Conservation (phyloP, 352 stramenopile genomes). For the Pythium oligandrum region DNA sequence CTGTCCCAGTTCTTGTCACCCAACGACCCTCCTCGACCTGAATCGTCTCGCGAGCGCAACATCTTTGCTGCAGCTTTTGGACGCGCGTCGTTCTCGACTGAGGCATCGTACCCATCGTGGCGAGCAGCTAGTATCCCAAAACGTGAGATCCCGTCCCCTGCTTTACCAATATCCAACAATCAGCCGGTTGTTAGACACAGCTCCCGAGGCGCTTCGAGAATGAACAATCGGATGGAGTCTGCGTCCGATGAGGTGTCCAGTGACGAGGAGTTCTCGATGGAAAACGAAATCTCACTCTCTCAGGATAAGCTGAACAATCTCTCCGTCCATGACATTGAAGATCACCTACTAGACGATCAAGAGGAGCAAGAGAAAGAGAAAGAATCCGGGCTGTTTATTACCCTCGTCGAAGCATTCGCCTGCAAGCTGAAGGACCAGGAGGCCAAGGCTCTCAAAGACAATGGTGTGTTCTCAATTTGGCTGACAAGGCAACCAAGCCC, state of each 20-base stretch:
- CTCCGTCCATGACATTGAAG: slow-evolving; percentile 51
- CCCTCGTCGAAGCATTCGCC: slow-evolving; percentile 34
- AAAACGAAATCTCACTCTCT: slow-evolving; percentile 58
- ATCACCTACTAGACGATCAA: slow-evolving; percentile 16
- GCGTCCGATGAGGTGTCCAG: slow-evolving; percentile 29
- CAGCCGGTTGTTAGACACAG: no score
- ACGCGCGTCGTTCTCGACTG: no score
- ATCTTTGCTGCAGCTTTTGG: no score
- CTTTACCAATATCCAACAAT: no score
- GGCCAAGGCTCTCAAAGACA: slow-evolving; percentile 36
- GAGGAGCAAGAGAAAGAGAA: slow-evolving; percentile 11
- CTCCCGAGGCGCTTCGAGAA: no score
- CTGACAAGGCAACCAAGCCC: slow-evolving; percentile 21
- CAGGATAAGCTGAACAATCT: slow-evolving; percentile 65
- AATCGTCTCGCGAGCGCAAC: not conserved
- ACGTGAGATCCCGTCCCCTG: no score
- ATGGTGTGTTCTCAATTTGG: slow-evolving; percentile 40
- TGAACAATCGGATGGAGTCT: not conserved
- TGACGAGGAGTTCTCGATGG: slow-evolving; percentile 55
- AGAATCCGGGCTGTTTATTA: slow-evolving; percentile 21
- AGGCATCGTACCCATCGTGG: slow-evolving; percentile 3
- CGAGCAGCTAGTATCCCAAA: not conserved
- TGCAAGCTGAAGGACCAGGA: slow-evolving; percentile 38
- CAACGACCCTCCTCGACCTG: slow-evolving; percentile 1
- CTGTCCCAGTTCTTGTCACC: slow-evolving; percentile 13